Evolutionary conservation across 441 rosid species (phyloP), one percentile per base, ranked within the genome.

Genomic region (Rhodomyrtus psidioides): DNA sequence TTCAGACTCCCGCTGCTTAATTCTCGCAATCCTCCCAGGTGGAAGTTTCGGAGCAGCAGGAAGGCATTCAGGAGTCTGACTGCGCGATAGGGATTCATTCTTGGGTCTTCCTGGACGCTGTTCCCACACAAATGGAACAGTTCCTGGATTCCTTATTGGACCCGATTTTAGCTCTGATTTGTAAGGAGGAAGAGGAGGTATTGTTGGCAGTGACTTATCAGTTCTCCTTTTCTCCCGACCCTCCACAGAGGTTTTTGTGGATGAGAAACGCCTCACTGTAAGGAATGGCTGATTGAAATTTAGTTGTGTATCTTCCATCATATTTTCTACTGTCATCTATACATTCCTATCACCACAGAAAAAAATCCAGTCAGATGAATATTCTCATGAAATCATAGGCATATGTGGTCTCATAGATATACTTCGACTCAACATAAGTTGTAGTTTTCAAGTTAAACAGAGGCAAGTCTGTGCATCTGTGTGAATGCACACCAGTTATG

Each of bases 121-220:
- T 86, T 97, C 99, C 99, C 99, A 97, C 55, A 93, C 87, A 85
- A 97, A 96, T 59, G 98, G 99, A 76, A 97, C 97, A 12, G 94
- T 92, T 87, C 99, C 99, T 8, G 99, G 95, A 82, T 92, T 91
- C 85, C 97, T 93, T 6, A 97, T 84, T 3, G 99, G 99, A 83
- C 98, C 98, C 23, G 99, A 97, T 85, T 93, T 94, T 83, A 95
- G 76, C 79, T 95, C 99, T 70, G 97, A 94, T 83, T 90, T 93
- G 91, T 93, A 93, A 53, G 85, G 85, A 14, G 98, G 97, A 81
- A 91, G 94, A 65, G 91, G 90, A 51, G 95, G 91, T 55, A 87
- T 26, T 82, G 85, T 89, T 79, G 91, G 90, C 65, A 62, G 85
- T 84, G 91, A 85, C 87, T 75, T 90, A 62, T 86, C 87, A 59